These are phyloP conservation scores for Polyporus arcularius DNA, from an alignment of 768 basidiomycete species.

Conservation along the genomic window DNA sequence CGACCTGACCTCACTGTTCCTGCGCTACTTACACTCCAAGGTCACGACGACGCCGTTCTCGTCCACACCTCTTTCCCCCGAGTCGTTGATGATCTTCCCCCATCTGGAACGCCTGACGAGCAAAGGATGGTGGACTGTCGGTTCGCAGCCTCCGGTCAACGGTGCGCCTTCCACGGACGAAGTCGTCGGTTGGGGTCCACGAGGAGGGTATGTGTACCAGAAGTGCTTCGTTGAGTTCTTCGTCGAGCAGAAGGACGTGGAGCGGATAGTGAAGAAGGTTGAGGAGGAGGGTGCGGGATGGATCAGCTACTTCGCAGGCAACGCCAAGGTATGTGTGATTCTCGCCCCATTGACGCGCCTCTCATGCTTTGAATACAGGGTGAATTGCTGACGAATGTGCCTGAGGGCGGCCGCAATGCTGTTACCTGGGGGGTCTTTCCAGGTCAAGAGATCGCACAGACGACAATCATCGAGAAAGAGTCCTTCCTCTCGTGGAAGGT, in stretches of 20 bases:
- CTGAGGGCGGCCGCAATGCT: slow-evolving; percentile 80
- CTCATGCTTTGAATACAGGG: slow-evolving; percentile 50
- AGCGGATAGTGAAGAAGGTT: slow-evolving; percentile 59
- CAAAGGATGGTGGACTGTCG: slow-evolving; percentile 93
- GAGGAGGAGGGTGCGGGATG: slow-evolving; percentile 54
- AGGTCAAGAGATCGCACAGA: slow-evolving; percentile 92
- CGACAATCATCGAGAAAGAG: slow-evolving; percentile 94
- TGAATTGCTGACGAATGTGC: slow-evolving; percentile 77
- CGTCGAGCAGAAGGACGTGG: slow-evolving; percentile 60
- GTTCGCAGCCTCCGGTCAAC: slow-evolving; percentile 93
- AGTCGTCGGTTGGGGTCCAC: slow-evolving; percentile 91
- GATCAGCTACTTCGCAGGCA: slow-evolving; percentile 88
- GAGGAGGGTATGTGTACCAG: slow-evolving; percentile 93
- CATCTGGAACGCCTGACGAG: slow-evolving; percentile 76
- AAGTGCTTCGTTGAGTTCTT: slow-evolving; percentile 99
- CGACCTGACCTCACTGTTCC: slow-evolving; percentile 80
- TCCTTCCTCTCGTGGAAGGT: slow-evolving; percentile 99
- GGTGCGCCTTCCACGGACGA: slow-evolving; percentile 72
- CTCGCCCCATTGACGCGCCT: not conserved
- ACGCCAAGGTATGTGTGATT: slow-evolving; percentile 56
- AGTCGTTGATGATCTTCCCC: slow-evolving; percentile 79
- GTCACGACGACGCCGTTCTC: slow-evolving; percentile 88
- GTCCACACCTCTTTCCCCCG: slow-evolving; percentile 72
- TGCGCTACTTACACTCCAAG: slow-evolving; percentile 74
- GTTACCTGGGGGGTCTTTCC: slow-evolving; percentile 99